Evolutionary conservation across 768 basidiomycete species (phyloP).

Genomic region (Xerocomus potaroensis): DNA sequence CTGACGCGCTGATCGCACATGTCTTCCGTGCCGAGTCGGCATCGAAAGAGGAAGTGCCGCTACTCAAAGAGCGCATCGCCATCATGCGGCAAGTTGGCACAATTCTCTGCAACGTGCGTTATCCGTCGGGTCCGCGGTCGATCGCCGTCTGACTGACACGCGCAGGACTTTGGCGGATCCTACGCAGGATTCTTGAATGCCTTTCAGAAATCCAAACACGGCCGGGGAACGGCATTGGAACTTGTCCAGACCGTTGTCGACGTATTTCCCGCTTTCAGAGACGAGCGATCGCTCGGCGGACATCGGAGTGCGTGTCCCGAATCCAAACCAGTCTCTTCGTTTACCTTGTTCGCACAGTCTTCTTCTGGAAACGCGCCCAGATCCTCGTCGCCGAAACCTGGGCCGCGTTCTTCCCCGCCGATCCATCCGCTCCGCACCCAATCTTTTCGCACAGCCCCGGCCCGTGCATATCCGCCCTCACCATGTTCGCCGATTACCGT

Average conservation of each 20-base stretch:
- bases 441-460: slow-evolving; percentile 54
- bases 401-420: slow-evolving; percentile 82
- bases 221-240: slow-evolving; percentile 63
- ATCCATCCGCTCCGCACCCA: slow-evolving; percentile 50
- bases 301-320: slow-evolving; percentile 52
- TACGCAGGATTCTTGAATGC: slow-evolving; percentile 61
- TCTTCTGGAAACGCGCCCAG: slow-evolving; percentile 87
- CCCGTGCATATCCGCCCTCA: slow-evolving; percentile 59
- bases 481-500: slow-evolving; percentile 94
- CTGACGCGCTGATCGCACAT: slow-evolving; percentile 62
- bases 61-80: slow-evolving; percentile 64
- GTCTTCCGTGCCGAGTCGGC: slow-evolving; percentile 61
- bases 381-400: slow-evolving; percentile 89
- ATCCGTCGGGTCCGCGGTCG: slow-evolving; percentile 7
- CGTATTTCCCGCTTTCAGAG: slow-evolving; percentile 72
- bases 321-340: background rate
- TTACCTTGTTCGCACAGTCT: slow-evolving; percentile 44
- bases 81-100: slow-evolving; percentile 76
- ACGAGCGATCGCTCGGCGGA: slow-evolving; percentile 57
- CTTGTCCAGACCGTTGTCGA: slow-evolving; percentile 69
- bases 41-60: slow-evolving; percentile 62
- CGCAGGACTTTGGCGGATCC: slow-evolving; percentile 64
- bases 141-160: slow-evolving; percentile 5
- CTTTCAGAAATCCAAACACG: slow-evolving; percentile 50
- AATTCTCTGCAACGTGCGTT: slow-evolving; percentile 63